Conservation (phyloP, 305 asterid genomes). For the Fraxinus greggii region DNA sequence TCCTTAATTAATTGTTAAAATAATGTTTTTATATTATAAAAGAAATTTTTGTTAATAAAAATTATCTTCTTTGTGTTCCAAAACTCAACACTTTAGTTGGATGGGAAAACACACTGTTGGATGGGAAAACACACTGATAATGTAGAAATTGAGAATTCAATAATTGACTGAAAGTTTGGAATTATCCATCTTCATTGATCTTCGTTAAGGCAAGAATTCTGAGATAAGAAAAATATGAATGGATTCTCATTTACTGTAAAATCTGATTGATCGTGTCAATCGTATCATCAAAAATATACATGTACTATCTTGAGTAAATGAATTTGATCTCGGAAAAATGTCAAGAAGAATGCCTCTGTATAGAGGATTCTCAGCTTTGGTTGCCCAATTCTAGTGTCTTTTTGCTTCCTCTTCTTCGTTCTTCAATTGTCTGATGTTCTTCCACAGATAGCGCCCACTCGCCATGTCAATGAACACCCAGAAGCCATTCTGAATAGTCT, state of each 20-base stretch:
- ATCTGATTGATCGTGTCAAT: not conserved
- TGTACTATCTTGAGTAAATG: not conserved
- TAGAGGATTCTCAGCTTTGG: not conserved
- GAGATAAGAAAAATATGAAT: not conserved
- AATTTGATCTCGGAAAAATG: not conserved
- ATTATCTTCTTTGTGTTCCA: no score
- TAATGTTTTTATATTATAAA: no score
- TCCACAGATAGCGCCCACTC: conserved; percentile 50
- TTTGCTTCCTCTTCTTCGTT: not conserved
- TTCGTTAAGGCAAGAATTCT: not conserved
- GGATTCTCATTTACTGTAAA: not conserved
- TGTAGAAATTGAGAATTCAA: not conserved
- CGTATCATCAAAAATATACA: not conserved
- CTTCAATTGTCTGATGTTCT: conserved; percentile 34
- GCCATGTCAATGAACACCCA: conserved; percentile 57
- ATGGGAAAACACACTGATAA: not conserved
- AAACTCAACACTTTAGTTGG: no score
- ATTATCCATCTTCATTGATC: not conserved
- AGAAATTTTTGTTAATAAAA: no score
- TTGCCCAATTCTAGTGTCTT: not conserved
- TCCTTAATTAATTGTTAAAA: no score
- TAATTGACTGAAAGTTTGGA: not conserved
- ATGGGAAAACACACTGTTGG: no score
- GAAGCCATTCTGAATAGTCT: conserved; percentile 42
- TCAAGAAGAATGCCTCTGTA: not conserved